Evolutionary conservation across 352 stramenopile genomes (phyloP).

Genomic region (Nannochloropsis limnetica): DNA sequence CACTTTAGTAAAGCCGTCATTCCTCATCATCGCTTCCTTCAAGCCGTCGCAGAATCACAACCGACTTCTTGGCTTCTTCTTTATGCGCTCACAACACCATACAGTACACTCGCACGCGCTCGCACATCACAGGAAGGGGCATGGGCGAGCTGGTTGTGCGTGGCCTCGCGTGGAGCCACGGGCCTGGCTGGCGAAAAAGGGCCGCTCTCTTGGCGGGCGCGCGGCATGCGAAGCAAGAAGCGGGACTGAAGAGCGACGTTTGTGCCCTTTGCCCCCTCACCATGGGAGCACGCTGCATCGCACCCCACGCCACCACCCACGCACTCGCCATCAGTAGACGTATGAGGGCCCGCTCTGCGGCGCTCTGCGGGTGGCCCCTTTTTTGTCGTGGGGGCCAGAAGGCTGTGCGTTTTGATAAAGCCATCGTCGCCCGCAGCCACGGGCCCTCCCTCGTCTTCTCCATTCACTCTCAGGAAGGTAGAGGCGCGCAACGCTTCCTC

Average conservation of each 20-base stretch:
- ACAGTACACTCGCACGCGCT: background rate
- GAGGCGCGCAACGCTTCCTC: background rate
- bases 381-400: background rate
- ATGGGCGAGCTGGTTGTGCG: too few species aligned
- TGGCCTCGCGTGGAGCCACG: too few species aligned
- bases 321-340: background rate
- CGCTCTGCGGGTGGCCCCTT: background rate
- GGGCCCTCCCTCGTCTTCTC: background rate
- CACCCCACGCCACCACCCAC: background rate
- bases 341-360: background rate
- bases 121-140: background rate
- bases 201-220: too few species aligned
- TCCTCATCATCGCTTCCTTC: background rate
- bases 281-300: background rate
- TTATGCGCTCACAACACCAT: background rate
- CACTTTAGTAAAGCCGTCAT: too few species aligned
- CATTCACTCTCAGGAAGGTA: background rate
- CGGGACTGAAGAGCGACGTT: too few species aligned
- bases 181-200: too few species aligned
- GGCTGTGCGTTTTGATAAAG: background rate
- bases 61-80: too few species aligned
- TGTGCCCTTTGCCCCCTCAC: background rate
- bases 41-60: too few species aligned
- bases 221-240: too few species aligned
- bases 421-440: background rate